Conservation (phyloP, 2,329 filamentous ascomycete genomes). For the Madurella fahalii region DNA sequence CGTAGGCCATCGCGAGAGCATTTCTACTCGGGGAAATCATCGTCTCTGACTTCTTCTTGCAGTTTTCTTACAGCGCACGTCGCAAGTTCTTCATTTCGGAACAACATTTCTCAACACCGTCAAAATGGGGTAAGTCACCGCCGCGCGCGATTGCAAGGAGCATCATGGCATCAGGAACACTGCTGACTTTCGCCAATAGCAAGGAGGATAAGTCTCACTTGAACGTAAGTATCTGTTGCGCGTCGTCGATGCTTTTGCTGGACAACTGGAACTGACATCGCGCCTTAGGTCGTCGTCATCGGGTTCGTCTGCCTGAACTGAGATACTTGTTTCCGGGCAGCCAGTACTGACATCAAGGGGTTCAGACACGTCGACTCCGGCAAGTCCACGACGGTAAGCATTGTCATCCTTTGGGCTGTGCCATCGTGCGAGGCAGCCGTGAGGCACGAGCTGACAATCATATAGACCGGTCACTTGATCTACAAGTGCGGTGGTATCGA, state of each 20-base stretch:
- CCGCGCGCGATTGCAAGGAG: background rate
- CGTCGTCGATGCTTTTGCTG: background rate
- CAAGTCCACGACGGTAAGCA: conserved; percentile 93
- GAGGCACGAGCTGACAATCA: conserved; percentile 12
- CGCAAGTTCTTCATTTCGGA: conserved; percentile 18
- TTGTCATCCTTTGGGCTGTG: background rate
- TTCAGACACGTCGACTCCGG: conserved; percentile 93
- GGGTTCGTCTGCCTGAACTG: conserved; percentile 17
- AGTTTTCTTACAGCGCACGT: conserved; percentile 21
- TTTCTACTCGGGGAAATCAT: conserved; percentile 3
- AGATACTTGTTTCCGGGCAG: background rate
- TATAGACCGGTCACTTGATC: conserved; percentile 81
- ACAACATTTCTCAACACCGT: conserved; percentile 18
- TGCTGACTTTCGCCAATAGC: conserved; percentile 48
- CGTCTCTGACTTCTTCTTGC: conserved; percentile 13
- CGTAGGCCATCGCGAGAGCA: conserved; percentile 12
- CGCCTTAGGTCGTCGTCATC: conserved; percentile 31
- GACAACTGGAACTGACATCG: background rate
- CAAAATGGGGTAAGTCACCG: conserved; percentile 28
- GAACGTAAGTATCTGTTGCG: conserved; percentile 50
- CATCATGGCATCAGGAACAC: background rate
- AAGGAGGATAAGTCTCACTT: conserved; percentile 95
- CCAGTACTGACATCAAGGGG: conserved; percentile 1
- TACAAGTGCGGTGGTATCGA: conserved; percentile 99
- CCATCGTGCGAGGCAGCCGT: conserved; percentile 9